Evolutionary conservation across 116 monocot species (phyloP).

Genomic region (Papilionanthe hybrid): DNA sequence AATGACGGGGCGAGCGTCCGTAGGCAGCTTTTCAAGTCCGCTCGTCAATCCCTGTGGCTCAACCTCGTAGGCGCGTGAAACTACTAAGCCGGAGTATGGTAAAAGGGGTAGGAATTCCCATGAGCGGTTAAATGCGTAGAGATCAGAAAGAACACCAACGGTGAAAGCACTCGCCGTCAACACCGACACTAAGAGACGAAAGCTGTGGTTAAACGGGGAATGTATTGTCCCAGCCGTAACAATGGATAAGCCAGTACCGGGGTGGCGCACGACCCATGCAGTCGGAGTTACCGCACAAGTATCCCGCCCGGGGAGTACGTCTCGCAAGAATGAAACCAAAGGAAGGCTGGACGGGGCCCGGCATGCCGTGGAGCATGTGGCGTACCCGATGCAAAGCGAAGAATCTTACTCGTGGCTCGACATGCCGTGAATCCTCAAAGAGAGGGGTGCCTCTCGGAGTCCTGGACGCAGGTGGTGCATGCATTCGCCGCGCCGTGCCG

Average conservation of each 20-base stretch:
- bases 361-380: too few species aligned
- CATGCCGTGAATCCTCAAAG: not conserved
- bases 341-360: constrained; percentile 9
- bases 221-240: not conserved
- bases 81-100: constrained; percentile 2
- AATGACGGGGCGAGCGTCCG: constrained; percentile 2
- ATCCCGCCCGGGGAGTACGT: constrained; percentile 6
- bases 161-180: not conserved
- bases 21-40: constrained; percentile 12
- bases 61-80: not conserved
- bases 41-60: not conserved
- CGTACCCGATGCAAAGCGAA: not conserved
- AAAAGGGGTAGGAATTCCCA: not conserved
- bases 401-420: constrained; percentile 1
- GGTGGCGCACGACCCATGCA: constrained; percentile 6
- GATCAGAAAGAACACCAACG: not conserved
- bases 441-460: not conserved
- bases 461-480: not conserved
- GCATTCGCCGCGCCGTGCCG: not conserved
- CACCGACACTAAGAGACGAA: not conserved
- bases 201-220: not conserved
- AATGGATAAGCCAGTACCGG: not conserved
- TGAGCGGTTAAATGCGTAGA: not conserved
- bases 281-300: not conserved
- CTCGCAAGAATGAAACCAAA: constrained; percentile 10